Base-by-base conservation (phyloP, 2,329 filamentous ascomycete genomes). In the Fusarium humuli region DNA sequence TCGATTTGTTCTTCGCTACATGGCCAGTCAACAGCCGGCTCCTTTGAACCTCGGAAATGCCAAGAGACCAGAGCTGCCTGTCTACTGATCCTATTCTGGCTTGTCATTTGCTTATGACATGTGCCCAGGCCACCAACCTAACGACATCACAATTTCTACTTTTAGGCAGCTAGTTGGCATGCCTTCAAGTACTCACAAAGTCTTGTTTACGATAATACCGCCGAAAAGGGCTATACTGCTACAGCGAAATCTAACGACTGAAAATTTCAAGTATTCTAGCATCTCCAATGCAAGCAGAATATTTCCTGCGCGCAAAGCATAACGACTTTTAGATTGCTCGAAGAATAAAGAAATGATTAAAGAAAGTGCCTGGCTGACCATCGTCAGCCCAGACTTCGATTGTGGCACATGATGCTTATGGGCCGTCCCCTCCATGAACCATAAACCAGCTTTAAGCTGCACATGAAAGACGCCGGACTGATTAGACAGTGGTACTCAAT, bases 21-120 rank as follows among this genome's bases (percentile, higher is more conserved):
- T 37, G 52, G n/a, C 22, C 52, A 29, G 54, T 59, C 47, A 27
- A 66, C 37, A 60, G 48, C 61, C 48, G 61, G 47, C 69, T 75
- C 73, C 73, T 71, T 67, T 75, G 59, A 70, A 49, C 73, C 73
- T 75, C 73, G 73, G 70, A 69, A 73, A 72, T 67, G 46, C 48
- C 54, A 71, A 59, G 44, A 54, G 45, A 29, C 64, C 50, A 46
- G 27, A 57, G 46, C 48, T 50, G 42, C 20, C 46, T 23, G 41
- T 41, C 42, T 41, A 27, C 57, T 57, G 53, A 45, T 48, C 45
- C 47, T 46, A 32, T 44, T 47, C 42, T 34, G 23, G 30, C 41
- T 30, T 61, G 67, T 63, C 62, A 23, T 41, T 66, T 66, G 44
- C 50, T 41, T 16, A 20, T 22, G 47, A 32, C 62, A 63, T 67